Conservation (phyloP, 345 rosid species). For the Nasturtium officinale region DNA sequence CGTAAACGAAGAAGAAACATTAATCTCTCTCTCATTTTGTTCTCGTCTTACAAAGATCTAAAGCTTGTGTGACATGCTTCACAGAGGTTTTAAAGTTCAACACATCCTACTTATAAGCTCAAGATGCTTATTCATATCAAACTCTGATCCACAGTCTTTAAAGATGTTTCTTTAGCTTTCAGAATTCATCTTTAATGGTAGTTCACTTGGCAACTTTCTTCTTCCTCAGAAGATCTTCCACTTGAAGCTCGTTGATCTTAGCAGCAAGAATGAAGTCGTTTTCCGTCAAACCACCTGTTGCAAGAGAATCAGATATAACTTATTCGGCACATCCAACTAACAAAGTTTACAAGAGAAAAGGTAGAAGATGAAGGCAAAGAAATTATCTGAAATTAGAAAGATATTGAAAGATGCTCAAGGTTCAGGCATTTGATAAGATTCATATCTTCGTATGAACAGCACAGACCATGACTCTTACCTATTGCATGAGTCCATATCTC, state of each 20-base stretch:
- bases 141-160: neutral
- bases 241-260: slow-evolving; percentile 65
- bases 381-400: neutral
- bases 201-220: slow-evolving; percentile 41
- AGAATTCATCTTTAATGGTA: neutral
- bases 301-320: slow-evolving; percentile 20
- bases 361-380: neutral
- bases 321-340: neutral
- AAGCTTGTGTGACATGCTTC: slow-evolving; percentile 5
- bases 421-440: slow-evolving; percentile 17
- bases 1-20: slow-evolving; percentile 15
- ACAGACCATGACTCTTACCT: slow-evolving; percentile 55
- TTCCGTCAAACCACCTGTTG: slow-evolving; percentile 77
- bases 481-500: slow-evolving; percentile 96
- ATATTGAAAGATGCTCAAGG: neutral
- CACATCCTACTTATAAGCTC: neutral
- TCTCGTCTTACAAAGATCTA: slow-evolving; percentile 17
- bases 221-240: slow-evolving; percentile 67
- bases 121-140: slow-evolving; percentile 4
- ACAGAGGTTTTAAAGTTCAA: slow-evolving; percentile 4
- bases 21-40: neutral
- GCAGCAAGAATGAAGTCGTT: slow-evolving; percentile 95
- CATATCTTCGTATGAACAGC: slow-evolving; percentile 16
- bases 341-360: neutral
- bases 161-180: slow-evolving; percentile 2